phyloP scores from a whole-genome alignment of 2,329 filamentous ascomycete species.

The Xylariomycetidae sp. region DNA sequence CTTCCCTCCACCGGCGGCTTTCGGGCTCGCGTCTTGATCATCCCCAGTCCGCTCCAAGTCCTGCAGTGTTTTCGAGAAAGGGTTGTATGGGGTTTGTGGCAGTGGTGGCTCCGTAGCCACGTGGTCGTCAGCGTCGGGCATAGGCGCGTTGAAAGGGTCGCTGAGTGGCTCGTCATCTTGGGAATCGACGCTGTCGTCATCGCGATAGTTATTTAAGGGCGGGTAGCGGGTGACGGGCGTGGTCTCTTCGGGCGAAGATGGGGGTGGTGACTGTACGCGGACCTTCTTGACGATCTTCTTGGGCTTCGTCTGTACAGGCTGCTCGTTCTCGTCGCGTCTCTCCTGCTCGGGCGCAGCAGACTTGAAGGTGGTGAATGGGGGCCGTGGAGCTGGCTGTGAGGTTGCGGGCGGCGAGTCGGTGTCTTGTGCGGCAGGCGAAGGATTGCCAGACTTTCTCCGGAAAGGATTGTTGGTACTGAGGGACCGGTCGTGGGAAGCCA shows the following conservation, averaged over 20 bases:
- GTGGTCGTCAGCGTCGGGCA: slow-evolving; percentile 8
- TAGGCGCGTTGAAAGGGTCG: slow-evolving; percentile 19
- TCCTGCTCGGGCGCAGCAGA: slow-evolving; percentile 27
- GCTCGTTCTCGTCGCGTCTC: slow-evolving; percentile 24
- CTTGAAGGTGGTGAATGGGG: slow-evolving; percentile 26
- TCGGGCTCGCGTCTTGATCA: slow-evolving; percentile 25
- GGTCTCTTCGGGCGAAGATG: slow-evolving; percentile 50
- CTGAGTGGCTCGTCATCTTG: slow-evolving; percentile 17
- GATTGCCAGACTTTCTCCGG: slow-evolving; percentile 34
- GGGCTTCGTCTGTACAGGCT: slow-evolving; percentile 20
- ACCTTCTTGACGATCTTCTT: slow-evolving; percentile 60
- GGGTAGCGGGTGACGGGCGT: slow-evolving; percentile 24
- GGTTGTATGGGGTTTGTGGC: slow-evolving; percentile 37
- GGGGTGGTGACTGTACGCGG: slow-evolving; percentile 58
- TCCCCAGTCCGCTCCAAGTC: slow-evolving; percentile 38
- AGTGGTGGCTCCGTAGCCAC: slow-evolving; percentile 14
- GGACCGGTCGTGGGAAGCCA: slow-evolving; percentile 29
- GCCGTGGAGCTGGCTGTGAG: slow-evolving; percentile 6
- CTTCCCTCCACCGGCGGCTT: slow-evolving; percentile 28
- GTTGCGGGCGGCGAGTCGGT: slow-evolving; percentile 6
- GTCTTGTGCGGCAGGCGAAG: slow-evolving; percentile 12
- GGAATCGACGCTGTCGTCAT: slow-evolving; percentile 20
- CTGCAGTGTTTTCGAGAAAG: slow-evolving; percentile 51
- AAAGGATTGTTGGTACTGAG: slow-evolving; percentile 47
- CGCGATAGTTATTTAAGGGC: slow-evolving; percentile 20